Evolutionary conservation across 2,329 filamentous ascomycete species (phyloP).

Genomic region (Albifimbria verrucaria): DNA sequence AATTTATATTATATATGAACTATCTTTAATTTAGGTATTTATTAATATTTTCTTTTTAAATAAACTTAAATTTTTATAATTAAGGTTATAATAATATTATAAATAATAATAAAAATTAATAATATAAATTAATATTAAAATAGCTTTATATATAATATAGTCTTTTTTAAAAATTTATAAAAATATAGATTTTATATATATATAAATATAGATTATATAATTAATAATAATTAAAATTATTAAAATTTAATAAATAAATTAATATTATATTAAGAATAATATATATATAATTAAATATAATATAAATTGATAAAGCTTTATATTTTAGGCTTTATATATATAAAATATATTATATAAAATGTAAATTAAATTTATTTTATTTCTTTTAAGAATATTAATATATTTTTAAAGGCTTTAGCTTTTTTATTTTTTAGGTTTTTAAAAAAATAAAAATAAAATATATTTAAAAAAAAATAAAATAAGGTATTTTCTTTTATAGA

Average conservation of each 20-base stretch:
- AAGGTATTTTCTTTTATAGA: too few relatives aligned
- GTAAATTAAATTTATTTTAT: constrained; percentile 2
- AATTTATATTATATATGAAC: too few relatives aligned
- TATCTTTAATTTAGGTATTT: too few relatives aligned
- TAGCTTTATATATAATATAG: not conserved
- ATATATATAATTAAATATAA: not conserved
- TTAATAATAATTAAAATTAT: constrained; percentile 1
- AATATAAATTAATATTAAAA: too few relatives aligned
- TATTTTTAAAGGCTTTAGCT: not conserved
- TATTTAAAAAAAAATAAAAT: too few relatives aligned
- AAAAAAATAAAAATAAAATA: too few relatives aligned
- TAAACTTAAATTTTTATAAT: constrained; percentile 3
- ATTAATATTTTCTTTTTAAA: not conserved
- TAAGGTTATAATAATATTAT: constrained; percentile 2
- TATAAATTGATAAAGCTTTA: not conserved
- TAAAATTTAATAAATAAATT: not conserved
- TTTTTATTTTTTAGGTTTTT: too few relatives aligned
- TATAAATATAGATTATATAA: not conserved
- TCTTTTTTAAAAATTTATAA: not conserved
- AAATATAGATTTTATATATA: too few relatives aligned
- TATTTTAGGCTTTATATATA: not conserved
- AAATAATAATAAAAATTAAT: not conserved
- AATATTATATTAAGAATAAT: not conserved
- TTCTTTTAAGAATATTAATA: not conserved
- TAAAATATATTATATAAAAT: constrained; percentile 4